Percentiles rank a stretch among this genome's conserved stretches.
These are phyloP conservation scores for Diversispora eburnea DNA, from an alignment of 192 early-diverging fungal genomes.

Conservation along the genomic window DNA sequence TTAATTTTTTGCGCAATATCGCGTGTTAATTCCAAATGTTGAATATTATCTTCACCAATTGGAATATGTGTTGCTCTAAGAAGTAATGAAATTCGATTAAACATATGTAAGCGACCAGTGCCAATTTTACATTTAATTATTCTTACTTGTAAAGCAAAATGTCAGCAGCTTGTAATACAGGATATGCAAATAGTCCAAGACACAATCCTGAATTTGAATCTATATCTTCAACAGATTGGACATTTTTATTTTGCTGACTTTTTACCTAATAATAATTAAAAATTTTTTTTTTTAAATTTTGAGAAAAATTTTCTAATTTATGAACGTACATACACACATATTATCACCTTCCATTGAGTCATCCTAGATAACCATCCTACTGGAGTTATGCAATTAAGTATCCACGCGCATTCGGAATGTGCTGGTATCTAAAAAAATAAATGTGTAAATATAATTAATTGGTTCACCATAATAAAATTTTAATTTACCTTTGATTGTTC, in stretches of 20 bases:
- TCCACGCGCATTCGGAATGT: conserved; percentile 84
- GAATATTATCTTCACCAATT: conserved; percentile 89
- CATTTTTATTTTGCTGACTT: conserved; percentile 38
- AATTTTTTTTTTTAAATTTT: neutral
- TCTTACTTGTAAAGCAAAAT: conserved; percentile 78
- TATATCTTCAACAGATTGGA: conserved; percentile 43
- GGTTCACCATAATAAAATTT: no score
- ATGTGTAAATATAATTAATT: no score
- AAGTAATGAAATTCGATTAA: conserved; percentile 17
- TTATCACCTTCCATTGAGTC: conserved; percentile 89
- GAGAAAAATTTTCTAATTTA: neutral
- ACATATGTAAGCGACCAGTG: neutral
- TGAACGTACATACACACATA: neutral
- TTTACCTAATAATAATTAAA: conserved; percentile 36
- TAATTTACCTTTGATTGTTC: conserved; percentile 60
- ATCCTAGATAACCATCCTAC: conserved; percentile 87
- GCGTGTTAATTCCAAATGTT: conserved; percentile 85
- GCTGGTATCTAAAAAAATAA: conserved; percentile 41
- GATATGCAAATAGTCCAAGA: conserved; percentile 85
- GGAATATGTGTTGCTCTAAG: conserved; percentile 76
- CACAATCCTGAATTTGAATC: conserved; percentile 45
- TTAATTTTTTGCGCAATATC: conserved; percentile 78
- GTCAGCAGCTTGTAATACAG: conserved; percentile 89
- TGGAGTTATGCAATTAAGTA: conserved; percentile 81
- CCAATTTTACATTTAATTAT: neutral